Percentiles rank a stretch among this genome's conserved stretches.
Conservation (phyloP, 352 stramenopile genomes). For the Phytopythium vexans region DNA sequence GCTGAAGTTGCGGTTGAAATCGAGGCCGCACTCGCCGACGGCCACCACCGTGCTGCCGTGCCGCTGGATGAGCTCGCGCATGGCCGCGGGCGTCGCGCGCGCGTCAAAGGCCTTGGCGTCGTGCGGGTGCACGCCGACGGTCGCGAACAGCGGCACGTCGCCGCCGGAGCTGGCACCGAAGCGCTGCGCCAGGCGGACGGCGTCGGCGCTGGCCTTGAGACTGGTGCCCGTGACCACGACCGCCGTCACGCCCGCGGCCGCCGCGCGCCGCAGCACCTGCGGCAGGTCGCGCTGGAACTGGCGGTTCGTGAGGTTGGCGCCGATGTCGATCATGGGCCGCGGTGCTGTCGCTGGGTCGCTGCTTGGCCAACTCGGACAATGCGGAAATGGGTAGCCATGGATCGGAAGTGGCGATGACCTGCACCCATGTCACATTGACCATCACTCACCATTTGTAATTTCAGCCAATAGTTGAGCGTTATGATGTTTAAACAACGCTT, state of each 20-base stretch:
- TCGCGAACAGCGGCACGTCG: constrained; percentile 65
- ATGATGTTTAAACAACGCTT: too few species aligned
- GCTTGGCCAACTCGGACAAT: too few species aligned
- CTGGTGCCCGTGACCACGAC: constrained; percentile 89
- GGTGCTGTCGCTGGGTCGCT: background rate
- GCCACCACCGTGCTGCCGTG: constrained; percentile 74
- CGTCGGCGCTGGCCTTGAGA: constrained; percentile 30
- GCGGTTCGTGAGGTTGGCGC: constrained; percentile 60
- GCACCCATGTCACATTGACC: too few species aligned
- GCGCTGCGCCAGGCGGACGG: constrained; percentile 32
- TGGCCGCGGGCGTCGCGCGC: constrained; percentile 23
- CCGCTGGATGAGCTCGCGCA: constrained; percentile 35
- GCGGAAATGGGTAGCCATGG: too few species aligned
- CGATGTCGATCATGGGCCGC: constrained; percentile 54
- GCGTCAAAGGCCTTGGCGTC: constrained; percentile 83
- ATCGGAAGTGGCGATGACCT: too few species aligned
- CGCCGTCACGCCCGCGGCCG: constrained; percentile 55
- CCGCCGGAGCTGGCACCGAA: constrained; percentile 11
- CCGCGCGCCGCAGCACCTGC: constrained; percentile 83
- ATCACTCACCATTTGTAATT: too few species aligned
- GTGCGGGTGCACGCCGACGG: constrained; percentile 94
- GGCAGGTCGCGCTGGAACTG: constrained; percentile 84
- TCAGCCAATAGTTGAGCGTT: too few species aligned
- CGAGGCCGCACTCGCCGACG: constrained; percentile 94
- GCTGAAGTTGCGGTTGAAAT: constrained; percentile 96